Percentiles rank a stretch among this genome's conserved stretches.
Evolutionary conservation across 2,329 filamentous ascomycete species (phyloP).

Genomic region (Gaeumannomyces sp.): DNA sequence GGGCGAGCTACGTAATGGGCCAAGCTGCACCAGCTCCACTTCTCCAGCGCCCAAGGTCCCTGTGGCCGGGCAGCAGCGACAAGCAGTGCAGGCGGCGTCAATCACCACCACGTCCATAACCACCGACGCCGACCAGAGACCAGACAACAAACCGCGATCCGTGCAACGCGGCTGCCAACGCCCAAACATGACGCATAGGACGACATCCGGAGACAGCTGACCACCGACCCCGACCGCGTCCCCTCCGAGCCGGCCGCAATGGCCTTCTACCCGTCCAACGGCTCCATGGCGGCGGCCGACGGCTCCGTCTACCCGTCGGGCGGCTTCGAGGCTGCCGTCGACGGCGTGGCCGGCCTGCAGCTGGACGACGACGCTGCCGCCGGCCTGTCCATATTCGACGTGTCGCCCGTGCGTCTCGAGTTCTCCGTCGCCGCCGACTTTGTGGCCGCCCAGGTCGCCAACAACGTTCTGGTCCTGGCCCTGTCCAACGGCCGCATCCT

Average conservation of each 20-base stretch:
- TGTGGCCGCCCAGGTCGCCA: conserved; percentile 91
- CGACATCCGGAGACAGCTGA: neutral
- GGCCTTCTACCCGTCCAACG: conserved; percentile 65
- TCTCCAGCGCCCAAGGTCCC: neutral
- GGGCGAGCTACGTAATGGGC: too few species aligned
- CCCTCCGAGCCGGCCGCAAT: conserved; percentile 33
- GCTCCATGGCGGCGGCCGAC: conserved; percentile 60
- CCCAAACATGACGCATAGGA: too few species aligned
- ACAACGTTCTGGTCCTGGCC: conserved; percentile 91
- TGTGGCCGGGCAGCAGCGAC: neutral
- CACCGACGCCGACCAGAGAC: neutral
- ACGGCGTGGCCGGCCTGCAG: conserved; percentile 29
- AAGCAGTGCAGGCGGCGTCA: neutral
- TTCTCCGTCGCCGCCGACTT: conserved; percentile 95
- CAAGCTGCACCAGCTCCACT: too few species aligned
- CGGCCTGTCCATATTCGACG: conserved; percentile 83
- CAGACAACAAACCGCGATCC: too few species aligned
- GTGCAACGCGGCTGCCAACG: too few species aligned
- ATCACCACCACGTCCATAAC: too few species aligned
- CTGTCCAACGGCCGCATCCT: conserved; percentile 88
- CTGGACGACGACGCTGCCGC: conserved; percentile 41
- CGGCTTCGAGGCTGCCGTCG: conserved; percentile 17
- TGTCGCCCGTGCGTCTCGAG: conserved; percentile 86
- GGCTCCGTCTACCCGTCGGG: conserved; percentile 47
- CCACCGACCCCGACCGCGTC: conserved; percentile 22